Conservation (phyloP, 2,329 filamentous ascomycete species). For the Verruconis gallopava region DNA sequence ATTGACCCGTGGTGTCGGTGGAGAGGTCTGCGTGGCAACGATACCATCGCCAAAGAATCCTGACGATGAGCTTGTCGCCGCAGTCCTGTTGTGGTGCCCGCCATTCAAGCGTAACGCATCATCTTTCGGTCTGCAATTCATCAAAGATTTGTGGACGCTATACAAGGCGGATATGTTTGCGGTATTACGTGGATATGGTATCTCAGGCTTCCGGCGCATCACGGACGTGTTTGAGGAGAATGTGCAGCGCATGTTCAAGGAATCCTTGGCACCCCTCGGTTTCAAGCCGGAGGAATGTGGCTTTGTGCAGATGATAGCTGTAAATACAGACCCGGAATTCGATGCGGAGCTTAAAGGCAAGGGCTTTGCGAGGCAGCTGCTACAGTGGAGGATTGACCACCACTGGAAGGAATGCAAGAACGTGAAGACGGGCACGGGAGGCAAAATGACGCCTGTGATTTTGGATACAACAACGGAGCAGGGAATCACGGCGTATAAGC, state of each 20-base stretch:
- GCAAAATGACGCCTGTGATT: neutral
- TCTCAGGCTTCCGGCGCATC: neutral
- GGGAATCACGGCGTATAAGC: slow-evolving; percentile 1
- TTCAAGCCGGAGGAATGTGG: slow-evolving; percentile 3
- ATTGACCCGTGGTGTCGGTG: neutral
- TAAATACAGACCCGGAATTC: neutral
- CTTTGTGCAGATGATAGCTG: slow-evolving; percentile 7
- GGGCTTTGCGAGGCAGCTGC: neutral
- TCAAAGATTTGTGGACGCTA: neutral
- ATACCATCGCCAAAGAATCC: slow-evolving; percentile 1
- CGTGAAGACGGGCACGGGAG: neutral
- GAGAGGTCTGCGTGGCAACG: neutral
- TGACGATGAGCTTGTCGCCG: neutral
- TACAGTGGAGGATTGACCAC: neutral
- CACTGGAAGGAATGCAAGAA: slow-evolving; percentile 4
- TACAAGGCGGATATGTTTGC: neutral
- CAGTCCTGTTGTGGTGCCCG: slow-evolving; percentile 5
- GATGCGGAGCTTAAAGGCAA: neutral
- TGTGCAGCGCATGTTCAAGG: slow-evolving; percentile 1
- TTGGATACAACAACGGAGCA: slow-evolving; percentile 7
- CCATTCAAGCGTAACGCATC: neutral
- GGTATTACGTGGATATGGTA: neutral
- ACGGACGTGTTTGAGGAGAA: slow-evolving; percentile 1
- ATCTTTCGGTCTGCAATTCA: neutral
- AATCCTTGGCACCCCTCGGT: neutral